phyloP scores from a whole-genome alignment of 2,329 filamentous ascomycete species.

The Penicillium sp. region DNA sequence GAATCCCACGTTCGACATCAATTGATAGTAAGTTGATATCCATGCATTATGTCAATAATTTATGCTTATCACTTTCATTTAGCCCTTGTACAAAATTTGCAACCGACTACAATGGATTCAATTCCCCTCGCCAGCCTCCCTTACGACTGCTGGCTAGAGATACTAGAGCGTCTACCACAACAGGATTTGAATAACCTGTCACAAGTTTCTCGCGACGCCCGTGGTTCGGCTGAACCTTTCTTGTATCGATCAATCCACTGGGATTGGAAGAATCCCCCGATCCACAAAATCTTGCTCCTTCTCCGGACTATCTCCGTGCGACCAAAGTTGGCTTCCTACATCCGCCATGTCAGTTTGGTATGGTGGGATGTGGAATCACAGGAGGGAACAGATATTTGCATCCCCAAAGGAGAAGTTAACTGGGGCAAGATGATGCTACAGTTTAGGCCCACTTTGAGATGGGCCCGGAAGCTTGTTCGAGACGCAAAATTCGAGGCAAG shows the following conservation, averaged over 20 bases:
- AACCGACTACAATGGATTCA: neutral
- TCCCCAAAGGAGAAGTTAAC: neutral
- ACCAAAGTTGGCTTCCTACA: neutral
- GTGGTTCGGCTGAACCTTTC: neutral
- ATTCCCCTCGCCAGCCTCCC: neutral
- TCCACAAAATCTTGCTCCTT: neutral
- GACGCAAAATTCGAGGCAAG: neutral
- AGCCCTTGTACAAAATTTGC: neutral
- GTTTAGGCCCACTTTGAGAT: neutral
- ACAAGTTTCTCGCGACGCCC: neutral
- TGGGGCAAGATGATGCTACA: neutral
- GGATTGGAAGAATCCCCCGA: neutral
- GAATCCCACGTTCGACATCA: neutral
- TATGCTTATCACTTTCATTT: neutral
- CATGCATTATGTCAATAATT: neutral
- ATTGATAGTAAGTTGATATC: neutral
- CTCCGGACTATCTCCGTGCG: neutral
- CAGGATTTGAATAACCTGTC: neutral
- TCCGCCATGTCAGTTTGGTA: constrained; percentile 1
- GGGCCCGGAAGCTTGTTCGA: neutral
- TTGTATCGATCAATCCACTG: constrained; percentile 1
- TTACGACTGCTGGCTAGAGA: neutral
- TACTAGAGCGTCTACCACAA: neutral
- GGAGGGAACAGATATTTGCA: neutral
- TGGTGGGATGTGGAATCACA: neutral